These are phyloP conservation scores for Cutaneotrichosporon cavernicola DNA, from an alignment of 1,284 basidiomycete genomes.

Conservation along the genomic window DNA sequence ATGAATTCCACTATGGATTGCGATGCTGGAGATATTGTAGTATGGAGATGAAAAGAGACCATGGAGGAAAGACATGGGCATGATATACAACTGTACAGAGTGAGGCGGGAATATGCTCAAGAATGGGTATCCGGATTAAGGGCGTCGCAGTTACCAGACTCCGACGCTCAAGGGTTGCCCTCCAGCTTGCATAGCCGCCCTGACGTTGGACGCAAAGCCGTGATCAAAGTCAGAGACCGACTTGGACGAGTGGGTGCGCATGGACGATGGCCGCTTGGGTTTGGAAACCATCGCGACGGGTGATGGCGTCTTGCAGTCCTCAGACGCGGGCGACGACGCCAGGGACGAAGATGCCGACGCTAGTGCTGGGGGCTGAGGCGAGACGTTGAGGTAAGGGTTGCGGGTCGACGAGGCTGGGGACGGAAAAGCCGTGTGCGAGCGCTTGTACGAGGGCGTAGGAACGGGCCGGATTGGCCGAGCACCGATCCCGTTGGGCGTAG, in stretches of 20 bases:
- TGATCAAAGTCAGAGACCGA: constrained; percentile 22
- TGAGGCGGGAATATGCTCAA: constrained; percentile 11
- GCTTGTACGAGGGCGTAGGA: constrained; percentile 28
- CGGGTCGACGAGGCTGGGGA: constrained; percentile 14
- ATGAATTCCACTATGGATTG: constrained; percentile 12
- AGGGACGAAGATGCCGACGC: constrained; percentile 46
- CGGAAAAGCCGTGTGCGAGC: constrained; percentile 19
- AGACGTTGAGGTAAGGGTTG: constrained; percentile 25
- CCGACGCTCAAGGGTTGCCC: constrained; percentile 22
- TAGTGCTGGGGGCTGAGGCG: constrained; percentile 38
- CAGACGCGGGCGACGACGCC: constrained; percentile 46
- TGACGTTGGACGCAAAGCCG: constrained; percentile 16
- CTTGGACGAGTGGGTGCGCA: constrained; percentile 15
- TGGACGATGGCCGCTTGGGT: constrained; percentile 19
- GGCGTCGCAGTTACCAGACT: constrained; percentile 18
- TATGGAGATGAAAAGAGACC: constrained; percentile 8
- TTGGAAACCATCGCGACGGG: constrained; percentile 38
- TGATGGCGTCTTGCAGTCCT: constrained; percentile 52
- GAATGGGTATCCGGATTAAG: constrained; percentile 2
- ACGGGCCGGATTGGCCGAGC: constrained; percentile 44
- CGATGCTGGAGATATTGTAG: constrained; percentile 19
- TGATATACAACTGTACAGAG: constrained; percentile 29
- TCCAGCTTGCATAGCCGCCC: constrained; percentile 16
- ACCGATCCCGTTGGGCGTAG: constrained; percentile 41
- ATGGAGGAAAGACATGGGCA: constrained; percentile 15